phyloP scores from a whole-genome alignment of 192 early-diverging fungal species.

The Coemansia umbellata region DNA sequence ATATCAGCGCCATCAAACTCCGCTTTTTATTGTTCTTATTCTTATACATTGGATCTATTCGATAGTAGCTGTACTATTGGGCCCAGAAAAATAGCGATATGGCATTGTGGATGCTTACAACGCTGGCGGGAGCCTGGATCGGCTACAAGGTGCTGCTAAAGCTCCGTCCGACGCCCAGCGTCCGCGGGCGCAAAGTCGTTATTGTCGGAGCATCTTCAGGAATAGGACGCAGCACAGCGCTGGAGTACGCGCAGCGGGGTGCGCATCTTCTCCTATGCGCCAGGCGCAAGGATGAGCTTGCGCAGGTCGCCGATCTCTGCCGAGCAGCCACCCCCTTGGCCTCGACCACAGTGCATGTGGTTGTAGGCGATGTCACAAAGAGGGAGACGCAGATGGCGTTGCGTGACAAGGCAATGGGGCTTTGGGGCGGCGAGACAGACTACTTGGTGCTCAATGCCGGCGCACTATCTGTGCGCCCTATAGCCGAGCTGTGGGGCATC shows the following conservation, averaged over 20 bases:
- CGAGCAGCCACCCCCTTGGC: constrained; percentile 1
- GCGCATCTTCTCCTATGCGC: constrained; percentile 64
- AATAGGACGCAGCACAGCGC: constrained; percentile 66
- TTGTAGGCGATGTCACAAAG: constrained; percentile 60
- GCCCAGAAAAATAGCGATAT: no score
- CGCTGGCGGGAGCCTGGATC: neutral
- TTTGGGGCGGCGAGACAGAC: constrained; percentile 51
- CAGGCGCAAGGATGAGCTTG: constrained; percentile 54
- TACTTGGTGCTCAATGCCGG: constrained; percentile 77
- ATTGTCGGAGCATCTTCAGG: constrained; percentile 78
- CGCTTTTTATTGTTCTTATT: constrained; percentile 1
- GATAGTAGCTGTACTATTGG: no score
- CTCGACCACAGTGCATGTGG: neutral
- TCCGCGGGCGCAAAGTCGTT: constrained; percentile 51
- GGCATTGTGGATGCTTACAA: constrained; percentile 10
- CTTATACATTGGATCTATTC: neutral
- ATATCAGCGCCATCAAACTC: no score
- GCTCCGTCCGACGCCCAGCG: constrained; percentile 15
- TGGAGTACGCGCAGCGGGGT: constrained; percentile 61
- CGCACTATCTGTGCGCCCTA: constrained; percentile 65
- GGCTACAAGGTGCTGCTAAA: constrained; percentile 3
- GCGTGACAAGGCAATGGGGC: constrained; percentile 21
- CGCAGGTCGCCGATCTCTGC: constrained; percentile 51
- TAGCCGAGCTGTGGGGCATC: constrained; percentile 57
- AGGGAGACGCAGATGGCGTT: constrained; percentile 51